These are phyloP conservation scores for Candida sakaeoensis DNA, from an alignment of 805 yeast genomes.

Conservation along the genomic window DNA sequence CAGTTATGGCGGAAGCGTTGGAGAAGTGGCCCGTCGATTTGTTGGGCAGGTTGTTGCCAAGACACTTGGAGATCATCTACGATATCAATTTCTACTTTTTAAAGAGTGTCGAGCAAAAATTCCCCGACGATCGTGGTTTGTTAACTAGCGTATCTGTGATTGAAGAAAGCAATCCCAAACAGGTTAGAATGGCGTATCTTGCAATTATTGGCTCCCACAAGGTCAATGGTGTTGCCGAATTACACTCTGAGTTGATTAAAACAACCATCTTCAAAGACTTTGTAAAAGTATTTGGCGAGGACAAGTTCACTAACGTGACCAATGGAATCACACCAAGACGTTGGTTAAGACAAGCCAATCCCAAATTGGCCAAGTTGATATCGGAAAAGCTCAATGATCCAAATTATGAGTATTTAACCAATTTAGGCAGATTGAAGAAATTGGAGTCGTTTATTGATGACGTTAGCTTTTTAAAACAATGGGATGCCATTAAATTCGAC, in stretches of 20 bases:
- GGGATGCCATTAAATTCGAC: constrained; percentile 67
- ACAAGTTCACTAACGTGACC: constrained; percentile 86
- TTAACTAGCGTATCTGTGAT: constrained; percentile 73
- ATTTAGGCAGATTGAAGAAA: constrained; percentile 62
- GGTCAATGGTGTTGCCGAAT: constrained; percentile 94
- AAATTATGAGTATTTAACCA: constrained; percentile 60
- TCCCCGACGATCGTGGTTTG: constrained; percentile 70
- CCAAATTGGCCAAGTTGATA: constrained; percentile 70
- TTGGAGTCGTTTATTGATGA: constrained; percentile 69
- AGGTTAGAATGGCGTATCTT: constrained; percentile 86
- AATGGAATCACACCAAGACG: constrained; percentile 96
- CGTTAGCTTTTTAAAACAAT: constrained; percentile 57
- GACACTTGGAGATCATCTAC: constrained; percentile 87
- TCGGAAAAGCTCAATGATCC: constrained; percentile 64
- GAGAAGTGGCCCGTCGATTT: constrained; percentile 94
- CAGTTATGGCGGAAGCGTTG: constrained; percentile 91
- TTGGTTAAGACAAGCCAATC: constrained; percentile 94
- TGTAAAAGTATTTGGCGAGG: constrained; percentile 74
- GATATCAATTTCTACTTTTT: constrained; percentile 79
- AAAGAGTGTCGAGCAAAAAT: constrained; percentile 66
- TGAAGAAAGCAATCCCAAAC: constrained; percentile 78
- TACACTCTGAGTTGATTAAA: constrained; percentile 86
- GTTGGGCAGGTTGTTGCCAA: constrained; percentile 74
- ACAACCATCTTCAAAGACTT: constrained; percentile 89
- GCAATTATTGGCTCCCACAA: constrained; percentile 91